Percentiles rank a stretch among this genome's conserved stretches.
phyloP scores from a whole-genome alignment of 2,329 filamentous ascomycete genomes.

The Aspergillus luchuensis region DNA sequence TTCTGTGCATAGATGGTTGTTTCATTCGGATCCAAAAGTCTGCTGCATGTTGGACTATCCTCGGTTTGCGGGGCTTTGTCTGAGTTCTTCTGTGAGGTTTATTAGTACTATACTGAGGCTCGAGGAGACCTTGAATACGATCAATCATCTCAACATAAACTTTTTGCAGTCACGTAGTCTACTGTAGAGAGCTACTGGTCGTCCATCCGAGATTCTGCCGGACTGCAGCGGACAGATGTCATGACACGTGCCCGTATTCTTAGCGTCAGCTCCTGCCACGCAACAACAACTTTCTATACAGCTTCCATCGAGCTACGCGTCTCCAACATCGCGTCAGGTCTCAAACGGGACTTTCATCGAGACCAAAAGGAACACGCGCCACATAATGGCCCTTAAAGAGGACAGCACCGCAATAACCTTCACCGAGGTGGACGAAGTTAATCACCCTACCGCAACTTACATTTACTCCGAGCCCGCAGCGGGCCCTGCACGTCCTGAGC shows the following conservation, averaged over 20 bases:
- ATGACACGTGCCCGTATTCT: conserved; percentile 2
- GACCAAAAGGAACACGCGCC: neutral
- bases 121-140: neutral
- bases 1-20: conserved; percentile 21
- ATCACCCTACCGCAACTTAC: conserved; percentile 53
- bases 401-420: conserved; percentile 28
- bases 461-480: conserved; percentile 42
- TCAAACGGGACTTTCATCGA: no score
- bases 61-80: neutral
- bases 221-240: neutral
- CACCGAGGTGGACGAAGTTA: conserved; percentile 52
- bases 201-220: neutral
- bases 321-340: neutral
- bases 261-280: neutral
- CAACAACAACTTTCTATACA: neutral
- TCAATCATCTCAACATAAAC: conserved; percentile 5
- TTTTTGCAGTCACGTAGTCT: neutral
- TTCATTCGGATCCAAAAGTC: conserved; percentile 22
- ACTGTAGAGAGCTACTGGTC: no score
- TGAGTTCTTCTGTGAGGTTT: conserved; percentile 8
- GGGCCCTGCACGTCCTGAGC: neutral
- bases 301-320: neutral
- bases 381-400: conserved; percentile 19
- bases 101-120: conserved; percentile 4
- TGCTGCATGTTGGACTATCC: conserved; percentile 8